Evolutionary conservation across 306 rosid genomes (phyloP), one percentile per base, ranked within the genome.

Genomic region (Pterocarpus macrocarpus): DNA sequence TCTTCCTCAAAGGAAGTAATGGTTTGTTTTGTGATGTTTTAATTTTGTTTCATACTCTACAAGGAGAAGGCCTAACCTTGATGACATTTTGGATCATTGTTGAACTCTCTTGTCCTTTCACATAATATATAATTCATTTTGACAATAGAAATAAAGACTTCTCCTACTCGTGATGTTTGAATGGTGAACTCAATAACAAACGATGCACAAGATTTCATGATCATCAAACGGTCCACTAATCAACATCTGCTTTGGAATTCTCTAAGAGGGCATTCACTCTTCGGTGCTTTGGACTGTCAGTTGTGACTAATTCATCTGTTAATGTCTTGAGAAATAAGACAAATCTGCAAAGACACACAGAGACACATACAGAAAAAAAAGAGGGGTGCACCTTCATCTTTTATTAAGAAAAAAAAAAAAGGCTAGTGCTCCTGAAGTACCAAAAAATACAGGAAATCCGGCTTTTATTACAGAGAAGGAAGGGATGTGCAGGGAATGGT

Each of bases 401-500:
- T 35, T 66, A 43, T 68, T 52, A 17, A 22, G 10, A 43, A 43
- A 1, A 5, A 41, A 14, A 55, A 16, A 56, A 65, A 36, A 66
- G 41, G 49, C 43, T n/a, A 52, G 7, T 36, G 71, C 62, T 43
- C 73, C 69, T 35, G 34, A 12, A 68, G 43, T 76, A 66, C 14
- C 16, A 6, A 16, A 76, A 76, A 77, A 16, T 81, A 69, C 76
- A 68, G 49, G 77, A 70, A 30, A 81, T 38, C 71, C 71, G 22
- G 69, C 59, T 73, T 56, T 68, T 62, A 74, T 74, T 77, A 57
- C 36, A 53, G 44, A 73, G 66, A 62, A 55, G 81, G 73, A 61
- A 67, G 76, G 78, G 81, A 55, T 77, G 44, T 69, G 81, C 80
- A 86, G 30, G 62, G 47, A 45, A 57, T 38, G 76, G 53, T 71